phyloP scores from a whole-genome alignment of 345 rosid species.

The Microcos paniculata region DNA sequence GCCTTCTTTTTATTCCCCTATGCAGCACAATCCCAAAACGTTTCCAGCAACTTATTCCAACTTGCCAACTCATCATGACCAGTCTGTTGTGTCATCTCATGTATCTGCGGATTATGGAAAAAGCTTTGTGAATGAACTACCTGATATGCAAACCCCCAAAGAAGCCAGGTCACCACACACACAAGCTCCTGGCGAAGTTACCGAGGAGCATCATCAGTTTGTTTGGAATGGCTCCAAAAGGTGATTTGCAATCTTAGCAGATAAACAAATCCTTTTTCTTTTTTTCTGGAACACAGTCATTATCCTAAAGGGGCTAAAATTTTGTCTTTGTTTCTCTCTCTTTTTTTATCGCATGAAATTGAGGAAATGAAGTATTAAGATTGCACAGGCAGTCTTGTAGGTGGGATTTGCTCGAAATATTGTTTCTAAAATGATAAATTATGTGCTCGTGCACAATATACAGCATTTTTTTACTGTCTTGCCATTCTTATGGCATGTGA shows the following conservation, averaged over 20 bases:
- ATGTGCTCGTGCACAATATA: not conserved
- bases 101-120: conserved; percentile 28
- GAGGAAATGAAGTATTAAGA: not conserved
- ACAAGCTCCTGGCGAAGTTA: conserved; percentile 30
- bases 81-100: conserved; percentile 30
- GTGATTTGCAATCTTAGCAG: conserved; percentile 26
- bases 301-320: not conserved
- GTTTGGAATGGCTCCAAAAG: conserved; percentile 44
- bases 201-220: conserved; percentile 31
- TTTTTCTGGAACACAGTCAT: not conserved
- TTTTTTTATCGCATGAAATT: not conserved
- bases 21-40: conserved; percentile 35
- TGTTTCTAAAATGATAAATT: not conserved
- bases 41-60: conserved; percentile 32
- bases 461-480: not conserved
- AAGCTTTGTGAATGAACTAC: conserved; percentile 26
- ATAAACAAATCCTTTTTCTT: not conserved
- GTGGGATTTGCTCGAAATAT: not conserved
- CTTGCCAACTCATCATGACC: conserved; percentile 33
- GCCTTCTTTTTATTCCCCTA: conserved; percentile 37
- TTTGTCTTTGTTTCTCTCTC: not conserved
- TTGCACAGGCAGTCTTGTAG: not conserved
- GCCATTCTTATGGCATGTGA: not conserved
- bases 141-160: conserved; percentile 43
- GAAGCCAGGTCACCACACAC: conserved; percentile 41